These are phyloP conservation scores for Jatropha podagrica DNA, from an alignment of 441 rosid genomes.

Conservation along the genomic window DNA sequence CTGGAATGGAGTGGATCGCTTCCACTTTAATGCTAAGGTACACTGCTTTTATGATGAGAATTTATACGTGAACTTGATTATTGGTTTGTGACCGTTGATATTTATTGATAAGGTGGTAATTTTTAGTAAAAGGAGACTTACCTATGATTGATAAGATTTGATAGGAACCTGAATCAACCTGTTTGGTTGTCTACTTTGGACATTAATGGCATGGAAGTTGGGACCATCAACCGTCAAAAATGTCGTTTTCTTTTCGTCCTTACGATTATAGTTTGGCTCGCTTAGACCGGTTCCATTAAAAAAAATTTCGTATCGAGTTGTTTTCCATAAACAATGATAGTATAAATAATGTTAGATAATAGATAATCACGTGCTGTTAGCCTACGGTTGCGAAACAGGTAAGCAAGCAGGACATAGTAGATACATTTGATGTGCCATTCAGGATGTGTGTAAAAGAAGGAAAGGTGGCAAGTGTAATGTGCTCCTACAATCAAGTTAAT, in stretches of 20 bases:
- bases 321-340: too few relatives aligned
- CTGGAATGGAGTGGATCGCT: slow-evolving; percentile 92
- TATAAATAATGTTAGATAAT: too few relatives aligned
- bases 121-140: too few relatives aligned
- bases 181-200: background rate
- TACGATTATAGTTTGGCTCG: background rate
- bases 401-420: slow-evolving; percentile 82
- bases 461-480: slow-evolving; percentile 90
- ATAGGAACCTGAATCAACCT: too few relatives aligned
- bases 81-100: background rate
- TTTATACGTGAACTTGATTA: background rate
- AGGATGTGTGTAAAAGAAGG: slow-evolving; percentile 82
- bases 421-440: slow-evolving; percentile 83
- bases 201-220: background rate
- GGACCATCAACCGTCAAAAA: background rate
- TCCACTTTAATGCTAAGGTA: slow-evolving; percentile 86
- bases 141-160: too few relatives aligned
- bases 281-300: too few relatives aligned
- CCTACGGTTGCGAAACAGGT: slow-evolving; percentile 40
- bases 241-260: background rate
- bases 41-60: background rate
- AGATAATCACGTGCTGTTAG: too few relatives aligned
- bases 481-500: slow-evolving; percentile 93
- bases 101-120: background rate
- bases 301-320: too few relatives aligned